Percentiles rank a stretch among this genome's conserved stretches.
Evolutionary conservation across 441 rosid species (phyloP).

Genomic region (Gossypium schwendimanii): DNA sequence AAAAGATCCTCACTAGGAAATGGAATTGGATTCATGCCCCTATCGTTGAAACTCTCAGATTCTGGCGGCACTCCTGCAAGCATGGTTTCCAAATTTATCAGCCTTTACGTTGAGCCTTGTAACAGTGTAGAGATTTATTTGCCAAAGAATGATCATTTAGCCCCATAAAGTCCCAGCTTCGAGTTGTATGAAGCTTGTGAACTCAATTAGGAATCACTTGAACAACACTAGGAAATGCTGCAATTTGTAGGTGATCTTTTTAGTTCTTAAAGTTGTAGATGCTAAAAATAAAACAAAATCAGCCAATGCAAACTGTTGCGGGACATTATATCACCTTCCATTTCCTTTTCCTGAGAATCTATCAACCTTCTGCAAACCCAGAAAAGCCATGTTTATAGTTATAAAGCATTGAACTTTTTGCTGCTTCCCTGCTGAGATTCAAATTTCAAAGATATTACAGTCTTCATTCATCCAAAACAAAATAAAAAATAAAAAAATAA

Average conservation of each 20-base stretch:
- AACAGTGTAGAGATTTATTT: background rate
- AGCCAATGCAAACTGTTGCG: background rate
- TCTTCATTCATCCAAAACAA: background rate
- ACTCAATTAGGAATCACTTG: conserved; percentile 33
- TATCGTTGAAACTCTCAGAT: conserved; percentile 60
- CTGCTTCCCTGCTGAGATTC: conserved; percentile 41
- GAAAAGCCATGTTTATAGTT: conserved; percentile 62
- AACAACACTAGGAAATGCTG: conserved; percentile 36
- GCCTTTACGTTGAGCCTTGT: background rate
- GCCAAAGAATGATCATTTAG: conserved; percentile 23
- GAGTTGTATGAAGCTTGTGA: conserved; percentile 66
- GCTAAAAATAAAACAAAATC: background rate
- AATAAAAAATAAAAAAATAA: background rate
- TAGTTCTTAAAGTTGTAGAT: background rate
- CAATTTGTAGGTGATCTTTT: background rate
- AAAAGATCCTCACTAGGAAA: too few species aligned
- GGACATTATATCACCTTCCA: conserved; percentile 29
- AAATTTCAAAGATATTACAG: too few species aligned
- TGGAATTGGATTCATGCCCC: conserved; percentile 55
- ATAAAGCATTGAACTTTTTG: conserved; percentile 42
- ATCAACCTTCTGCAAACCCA: conserved; percentile 52
- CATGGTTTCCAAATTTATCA: conserved; percentile 13
- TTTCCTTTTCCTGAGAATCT: conserved; percentile 34
- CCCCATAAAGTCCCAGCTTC: conserved; percentile 83
- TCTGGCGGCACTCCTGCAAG: conserved; percentile 49